Conservation (phyloP, 1,284 basidiomycete genomes). For the Naganishia albida region DNA sequence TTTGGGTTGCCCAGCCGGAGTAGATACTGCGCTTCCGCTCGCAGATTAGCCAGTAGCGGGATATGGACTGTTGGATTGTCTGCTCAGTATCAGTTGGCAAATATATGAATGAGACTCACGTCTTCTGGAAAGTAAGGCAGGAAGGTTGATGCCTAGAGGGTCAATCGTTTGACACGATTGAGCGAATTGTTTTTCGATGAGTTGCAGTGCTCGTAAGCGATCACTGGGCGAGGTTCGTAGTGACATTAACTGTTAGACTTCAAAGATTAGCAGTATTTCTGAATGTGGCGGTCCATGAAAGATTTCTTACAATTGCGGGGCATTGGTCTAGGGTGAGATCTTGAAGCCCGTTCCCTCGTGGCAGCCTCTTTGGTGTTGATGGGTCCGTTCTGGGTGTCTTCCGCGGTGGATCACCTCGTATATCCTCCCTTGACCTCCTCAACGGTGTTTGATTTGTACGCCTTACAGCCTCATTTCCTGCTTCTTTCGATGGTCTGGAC, state of each 20-base stretch:
- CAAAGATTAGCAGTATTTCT: neutral
- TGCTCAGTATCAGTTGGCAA: neutral
- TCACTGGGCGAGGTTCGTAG: neutral
- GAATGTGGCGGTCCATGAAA: neutral
- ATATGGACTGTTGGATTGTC: constrained; percentile 1
- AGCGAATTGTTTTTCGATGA: constrained; percentile 14
- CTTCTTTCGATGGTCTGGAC: no score
- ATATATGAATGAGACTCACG: neutral
- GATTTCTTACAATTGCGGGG: constrained; percentile 9
- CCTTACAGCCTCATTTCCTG: neutral
- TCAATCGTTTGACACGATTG: constrained; percentile 15
- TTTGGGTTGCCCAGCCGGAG: neutral
- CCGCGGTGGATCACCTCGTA: neutral
- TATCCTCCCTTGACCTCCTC: neutral
- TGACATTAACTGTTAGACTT: neutral
- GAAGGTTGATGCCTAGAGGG: neutral
- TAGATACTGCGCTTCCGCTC: constrained; percentile 6
- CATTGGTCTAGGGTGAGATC: constrained; percentile 4
- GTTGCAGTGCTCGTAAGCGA: constrained; percentile 6
- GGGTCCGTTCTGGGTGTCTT: neutral
- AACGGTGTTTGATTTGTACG: neutral
- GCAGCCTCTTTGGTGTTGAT: neutral
- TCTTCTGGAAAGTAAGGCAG: neutral
- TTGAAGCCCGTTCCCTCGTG: neutral
- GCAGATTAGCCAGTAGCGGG: constrained; percentile 7